phyloP scores from a whole-genome alignment of 163 green algal genomes.

The Volvox carteri region DNA sequence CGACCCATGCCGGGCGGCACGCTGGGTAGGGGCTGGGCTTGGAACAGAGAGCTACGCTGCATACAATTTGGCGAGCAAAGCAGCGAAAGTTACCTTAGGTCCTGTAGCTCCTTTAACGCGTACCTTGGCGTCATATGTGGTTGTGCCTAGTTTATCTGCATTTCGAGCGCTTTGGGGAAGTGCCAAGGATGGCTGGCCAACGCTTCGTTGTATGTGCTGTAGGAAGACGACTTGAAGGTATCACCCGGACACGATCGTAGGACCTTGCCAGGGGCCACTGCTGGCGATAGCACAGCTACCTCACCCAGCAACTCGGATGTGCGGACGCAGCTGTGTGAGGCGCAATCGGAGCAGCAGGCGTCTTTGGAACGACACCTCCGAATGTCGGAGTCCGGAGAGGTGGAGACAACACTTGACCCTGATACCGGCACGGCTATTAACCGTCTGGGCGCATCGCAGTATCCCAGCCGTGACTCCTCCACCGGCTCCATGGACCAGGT shows the following conservation, averaged over 20 bases:
- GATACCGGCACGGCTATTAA: not conserved
- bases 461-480: constrained; percentile 43
- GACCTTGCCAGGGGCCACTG: constrained; percentile 23
- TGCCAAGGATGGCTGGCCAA: too few relatives aligned
- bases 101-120: too few relatives aligned
- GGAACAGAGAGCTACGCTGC: too few relatives aligned
- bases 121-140: too few relatives aligned
- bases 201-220: not conserved
- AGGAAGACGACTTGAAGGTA: constrained; percentile 38
- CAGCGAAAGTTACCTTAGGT: too few relatives aligned
- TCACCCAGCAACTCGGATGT: constrained; percentile 2
- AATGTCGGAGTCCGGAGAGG: constrained; percentile 12
- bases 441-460: constrained; percentile 34
- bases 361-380: constrained; percentile 1
- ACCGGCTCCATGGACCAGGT: constrained; percentile 50
- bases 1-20: not conserved
- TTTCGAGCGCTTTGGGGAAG: too few relatives aligned
- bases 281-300: not conserved
- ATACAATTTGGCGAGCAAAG: too few relatives aligned
- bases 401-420: not conserved
- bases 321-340: not conserved
- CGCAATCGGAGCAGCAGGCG: not conserved
- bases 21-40: not conserved
- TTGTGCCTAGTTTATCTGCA: too few relatives aligned
- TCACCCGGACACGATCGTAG: constrained; percentile 4